A percentile compares a stretch with the other conserved stretches of the same genome.
phyloP scores from a whole-genome alignment of 768 basidiomycete genomes.

The Suillus subaureus region DNA sequence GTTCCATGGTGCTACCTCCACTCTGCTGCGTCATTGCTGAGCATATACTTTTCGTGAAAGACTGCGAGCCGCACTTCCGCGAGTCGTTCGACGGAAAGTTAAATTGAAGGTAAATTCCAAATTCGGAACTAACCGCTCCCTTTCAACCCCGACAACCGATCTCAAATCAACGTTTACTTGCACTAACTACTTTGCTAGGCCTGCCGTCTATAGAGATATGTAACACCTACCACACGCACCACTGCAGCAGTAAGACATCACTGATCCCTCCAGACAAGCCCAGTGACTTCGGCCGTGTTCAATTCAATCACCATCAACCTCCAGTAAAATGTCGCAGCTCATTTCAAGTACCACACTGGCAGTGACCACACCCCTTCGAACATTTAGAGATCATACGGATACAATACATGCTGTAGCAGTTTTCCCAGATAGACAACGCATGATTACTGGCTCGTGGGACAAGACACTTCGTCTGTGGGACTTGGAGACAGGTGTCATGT shows the following conservation, averaged over 20 bases:
- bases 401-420: not conserved
- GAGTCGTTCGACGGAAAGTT: no score
- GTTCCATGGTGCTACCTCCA: not conserved
- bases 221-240: not conserved
- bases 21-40: conserved; percentile 12
- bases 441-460: not conserved
- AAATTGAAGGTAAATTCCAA: no score
- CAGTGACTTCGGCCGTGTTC: not conserved
- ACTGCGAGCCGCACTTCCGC: not conserved
- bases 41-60: not conserved
- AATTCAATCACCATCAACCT: not conserved
- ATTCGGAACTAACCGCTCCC: no score
- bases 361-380: not conserved
- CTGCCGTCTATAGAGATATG: no score
- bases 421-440: not conserved
- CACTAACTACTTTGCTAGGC: no score
- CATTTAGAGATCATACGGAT: not conserved
- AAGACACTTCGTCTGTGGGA: not conserved
- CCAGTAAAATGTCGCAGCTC: not conserved
- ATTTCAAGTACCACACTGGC: not conserved
- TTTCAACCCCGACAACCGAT: no score
- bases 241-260: no score
- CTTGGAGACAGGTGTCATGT: not conserved
- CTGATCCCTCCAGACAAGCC: not conserved
- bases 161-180: no score